phyloP scores from a whole-genome alignment of 2,329 filamentous ascomycete genomes.

The Biscogniauxia sp. region DNA sequence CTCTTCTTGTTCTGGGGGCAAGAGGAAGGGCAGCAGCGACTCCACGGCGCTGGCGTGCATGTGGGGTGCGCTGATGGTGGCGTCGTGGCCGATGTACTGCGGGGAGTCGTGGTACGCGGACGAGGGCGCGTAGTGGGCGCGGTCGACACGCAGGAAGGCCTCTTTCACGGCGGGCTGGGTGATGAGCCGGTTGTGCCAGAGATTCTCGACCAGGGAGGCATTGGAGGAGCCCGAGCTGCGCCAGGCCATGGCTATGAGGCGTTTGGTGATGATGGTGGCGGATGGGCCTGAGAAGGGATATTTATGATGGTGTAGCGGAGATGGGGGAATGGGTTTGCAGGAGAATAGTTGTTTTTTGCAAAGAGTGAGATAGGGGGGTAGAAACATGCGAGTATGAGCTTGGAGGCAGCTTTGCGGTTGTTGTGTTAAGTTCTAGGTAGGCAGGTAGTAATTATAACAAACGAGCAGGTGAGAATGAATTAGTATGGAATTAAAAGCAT shows the following conservation, averaged over 20 bases:
- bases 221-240: constrained; percentile 76
- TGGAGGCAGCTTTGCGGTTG: neutral
- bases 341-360: no score
- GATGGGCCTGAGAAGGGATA: no score
- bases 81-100: constrained; percentile 53
- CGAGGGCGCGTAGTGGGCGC: constrained; percentile 75
- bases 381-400: neutral
- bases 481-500: no score
- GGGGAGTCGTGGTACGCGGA: constrained; percentile 65
- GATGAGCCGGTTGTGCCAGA: constrained; percentile 71
- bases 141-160: constrained; percentile 85
- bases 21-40: constrained; percentile 44
- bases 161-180: constrained; percentile 67
- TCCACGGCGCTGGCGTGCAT: constrained; percentile 58
- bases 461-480: no score
- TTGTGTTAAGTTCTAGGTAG: neutral
- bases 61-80: constrained; percentile 59
- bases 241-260: constrained; percentile 72
- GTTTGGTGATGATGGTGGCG: no score
- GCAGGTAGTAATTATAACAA: no score
- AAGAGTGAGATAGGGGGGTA: neutral
- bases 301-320: no score
- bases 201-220: constrained; percentile 71
- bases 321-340: no score
- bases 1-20: constrained; percentile 32